These are phyloP conservation scores for Rhizomucor pusillus DNA, from an alignment of 371 early-diverging fungal species.

Conservation along the genomic window DNA sequence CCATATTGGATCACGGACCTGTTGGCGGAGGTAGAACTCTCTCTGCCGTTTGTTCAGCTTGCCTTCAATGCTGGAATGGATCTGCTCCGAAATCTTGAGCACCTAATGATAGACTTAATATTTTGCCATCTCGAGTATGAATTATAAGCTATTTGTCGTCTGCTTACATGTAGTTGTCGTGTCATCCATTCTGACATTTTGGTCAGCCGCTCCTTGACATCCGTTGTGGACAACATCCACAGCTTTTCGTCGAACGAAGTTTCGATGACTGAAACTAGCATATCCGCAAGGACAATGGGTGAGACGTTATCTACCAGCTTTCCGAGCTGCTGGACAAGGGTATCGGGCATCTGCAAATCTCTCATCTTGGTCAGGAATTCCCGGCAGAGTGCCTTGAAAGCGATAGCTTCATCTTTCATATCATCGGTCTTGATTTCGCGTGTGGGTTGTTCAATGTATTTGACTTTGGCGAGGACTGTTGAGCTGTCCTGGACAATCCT, in stretches of 20 bases:
- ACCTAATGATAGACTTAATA: too few species aligned
- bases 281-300: constrained; percentile 67
- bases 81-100: constrained; percentile 75
- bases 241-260: constrained; percentile 73
- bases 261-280: constrained; percentile 74
- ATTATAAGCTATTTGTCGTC: too few species aligned
- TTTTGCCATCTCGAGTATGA: too few species aligned
- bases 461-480: constrained; percentile 31
- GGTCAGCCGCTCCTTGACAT: constrained; percentile 58
- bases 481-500: constrained; percentile 15
- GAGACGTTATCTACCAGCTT: constrained; percentile 65
- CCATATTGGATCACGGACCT: constrained; percentile 36
- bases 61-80: constrained; percentile 77
- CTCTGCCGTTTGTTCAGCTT: constrained; percentile 77
- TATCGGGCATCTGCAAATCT: constrained; percentile 68
- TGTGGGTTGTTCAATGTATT: constrained; percentile 13
- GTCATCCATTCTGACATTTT: constrained; percentile 66
- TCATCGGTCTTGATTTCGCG: constrained; percentile 18
- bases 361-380: constrained; percentile 61
- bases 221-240: constrained; percentile 54
- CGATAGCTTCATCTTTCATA: constrained; percentile 53
- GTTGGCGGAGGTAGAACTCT: constrained; percentile 84
- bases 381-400: constrained; percentile 58
- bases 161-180: constrained; percentile 64
- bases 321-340: constrained; percentile 60